phyloP scores from a whole-genome alignment of 2,329 filamentous ascomycete genomes.

The Colletotrichum musae region DNA sequence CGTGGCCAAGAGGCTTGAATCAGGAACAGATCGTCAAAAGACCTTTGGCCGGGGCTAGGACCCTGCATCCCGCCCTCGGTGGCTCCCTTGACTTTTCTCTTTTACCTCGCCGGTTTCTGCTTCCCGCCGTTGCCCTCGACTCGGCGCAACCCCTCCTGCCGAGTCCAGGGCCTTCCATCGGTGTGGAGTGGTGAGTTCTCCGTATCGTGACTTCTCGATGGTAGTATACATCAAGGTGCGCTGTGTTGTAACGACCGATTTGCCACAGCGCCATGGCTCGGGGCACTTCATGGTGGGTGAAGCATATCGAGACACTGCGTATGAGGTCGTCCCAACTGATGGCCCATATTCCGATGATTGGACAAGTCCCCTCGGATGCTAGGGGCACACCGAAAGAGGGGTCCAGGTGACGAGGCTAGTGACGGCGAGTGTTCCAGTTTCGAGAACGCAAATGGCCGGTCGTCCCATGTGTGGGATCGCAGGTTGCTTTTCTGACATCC shows the following conservation, averaged over 20 bases:
- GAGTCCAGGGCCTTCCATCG: constrained; percentile 11
- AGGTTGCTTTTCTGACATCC: constrained; percentile 7
- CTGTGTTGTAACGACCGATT: constrained; percentile 1
- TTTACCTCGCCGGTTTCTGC: constrained; percentile 1
- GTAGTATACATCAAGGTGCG: background rate
- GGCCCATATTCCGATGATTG: constrained; percentile 6
- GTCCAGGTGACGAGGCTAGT: constrained; percentile 7
- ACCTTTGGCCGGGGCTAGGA: constrained; percentile 21
- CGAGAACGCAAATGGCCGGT: background rate
- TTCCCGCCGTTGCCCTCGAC: constrained; percentile 1
- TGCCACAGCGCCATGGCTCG: constrained; percentile 16
- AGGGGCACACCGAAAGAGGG: constrained; percentile 8
- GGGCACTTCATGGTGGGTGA: background rate
- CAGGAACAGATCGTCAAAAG: constrained; percentile 35
- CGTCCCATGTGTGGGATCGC: background rate
- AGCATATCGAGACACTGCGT: constrained; percentile 11
- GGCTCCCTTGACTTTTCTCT: constrained; percentile 19
- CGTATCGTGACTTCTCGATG: constrained; percentile 7
- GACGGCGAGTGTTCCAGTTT: background rate
- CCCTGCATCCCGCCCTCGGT: constrained; percentile 29
- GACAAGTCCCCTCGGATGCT: background rate
- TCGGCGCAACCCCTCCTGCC: constrained; percentile 1
- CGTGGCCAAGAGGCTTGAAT: constrained; percentile 30
- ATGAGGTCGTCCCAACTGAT: constrained; percentile 18
- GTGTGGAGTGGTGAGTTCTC: constrained; percentile 17